Conservation (phyloP, 306 rosid genomes). For the Casuarina glauca region DNA sequence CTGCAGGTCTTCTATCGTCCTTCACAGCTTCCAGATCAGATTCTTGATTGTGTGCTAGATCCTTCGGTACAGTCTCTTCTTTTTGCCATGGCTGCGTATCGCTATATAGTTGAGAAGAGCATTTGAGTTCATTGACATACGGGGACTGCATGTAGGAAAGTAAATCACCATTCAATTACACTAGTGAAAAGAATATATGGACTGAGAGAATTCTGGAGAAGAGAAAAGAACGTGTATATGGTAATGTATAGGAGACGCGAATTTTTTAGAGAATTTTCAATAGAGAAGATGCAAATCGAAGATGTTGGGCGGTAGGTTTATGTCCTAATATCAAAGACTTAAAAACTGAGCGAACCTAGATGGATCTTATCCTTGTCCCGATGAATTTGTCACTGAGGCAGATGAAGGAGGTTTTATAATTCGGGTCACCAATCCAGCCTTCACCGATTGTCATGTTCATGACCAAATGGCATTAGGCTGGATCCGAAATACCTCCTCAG, state of each 20-base stretch:
- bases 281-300: background rate
- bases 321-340: background rate
- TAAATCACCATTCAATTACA: background rate
- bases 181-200: background rate
- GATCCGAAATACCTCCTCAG: too few relatives aligned
- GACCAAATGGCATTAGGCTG: too few relatives aligned
- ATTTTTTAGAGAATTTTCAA: background rate
- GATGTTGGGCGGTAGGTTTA: background rate
- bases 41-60: constrained; percentile 44
- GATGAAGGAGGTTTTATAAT: too few relatives aligned
- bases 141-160: background rate
- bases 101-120: background rate
- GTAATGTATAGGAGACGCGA: background rate
- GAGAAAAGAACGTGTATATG: background rate
- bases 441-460: too few relatives aligned
- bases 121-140: background rate
- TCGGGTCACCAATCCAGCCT: too few relatives aligned
- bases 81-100: background rate
- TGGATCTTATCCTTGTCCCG: too few relatives aligned
- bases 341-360: too few relatives aligned
- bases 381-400: too few relatives aligned
- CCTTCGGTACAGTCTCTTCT: background rate
- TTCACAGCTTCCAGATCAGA: constrained; percentile 93
- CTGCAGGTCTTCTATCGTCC: constrained; percentile 98
- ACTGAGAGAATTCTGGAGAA: background rate